Evolutionary conservation across 352 stramenopile species (phyloP), one percentile per base, ranked within the genome.

Genomic region (Globisporangium ultimum): DNA sequence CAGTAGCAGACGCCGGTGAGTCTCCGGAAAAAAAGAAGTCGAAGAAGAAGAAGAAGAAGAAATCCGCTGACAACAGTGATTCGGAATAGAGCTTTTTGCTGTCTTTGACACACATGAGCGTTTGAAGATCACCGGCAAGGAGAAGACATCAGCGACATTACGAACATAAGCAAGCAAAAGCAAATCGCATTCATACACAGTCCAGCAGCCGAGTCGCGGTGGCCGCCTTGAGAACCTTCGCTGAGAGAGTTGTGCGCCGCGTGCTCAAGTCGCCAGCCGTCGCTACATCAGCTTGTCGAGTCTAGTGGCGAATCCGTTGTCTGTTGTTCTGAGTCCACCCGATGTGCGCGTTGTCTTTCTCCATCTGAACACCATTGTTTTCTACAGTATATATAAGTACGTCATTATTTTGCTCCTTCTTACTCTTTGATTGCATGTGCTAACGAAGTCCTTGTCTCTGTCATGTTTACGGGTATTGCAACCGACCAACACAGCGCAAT

Each of bases 31-130:
- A 93, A 78, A 95, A 93, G 66, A 91, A 89, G 67, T 78, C 71
- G 32, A 93, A 91, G 68, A 93, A 93, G 76, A 95, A 93, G 77
- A 91, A 89, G 71, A 93, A 92, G 73, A 91, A 91, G 66, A 78
- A 84, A 74, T 74, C 77, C 49, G 77, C 80, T 68, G 72, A 85
- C 48, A 67, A 69, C 50, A 88, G 71, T 62, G 79, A 91, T 74
- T 84, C 68, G 75, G 79, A 89, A 78, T 91, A 89, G 64, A 55
- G 43, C 22, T 4, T 11, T 0, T 0, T 3, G 24, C 0, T 10
- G 6, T 22, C 9, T 17, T 21, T 17, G 15, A 10, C 7, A 6
- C 28, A 36, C 14, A 11, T 10, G 51, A n/a, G 51, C 18, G 20
- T 41, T 28, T 41, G 32, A 28, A 17, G 47, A 41, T 36, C 14